A percentile compares a stretch with the other conserved stretches of the same genome.
Conservation (phyloP, 129 eudicot species). For the Calendula officinalis region DNA sequence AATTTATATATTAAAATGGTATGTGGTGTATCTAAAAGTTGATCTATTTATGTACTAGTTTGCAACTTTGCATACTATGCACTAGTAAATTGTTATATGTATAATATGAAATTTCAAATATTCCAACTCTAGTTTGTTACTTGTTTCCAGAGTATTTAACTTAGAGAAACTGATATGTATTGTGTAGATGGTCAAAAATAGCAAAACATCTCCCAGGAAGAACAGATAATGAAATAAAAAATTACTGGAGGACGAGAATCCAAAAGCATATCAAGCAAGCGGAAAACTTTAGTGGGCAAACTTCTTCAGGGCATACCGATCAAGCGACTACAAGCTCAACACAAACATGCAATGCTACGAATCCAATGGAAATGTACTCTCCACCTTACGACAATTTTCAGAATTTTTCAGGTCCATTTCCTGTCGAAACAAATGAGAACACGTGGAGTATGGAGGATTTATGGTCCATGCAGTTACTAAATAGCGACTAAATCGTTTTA, state of each 20-base stretch:
- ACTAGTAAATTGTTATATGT: no score
- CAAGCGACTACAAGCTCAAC: constrained; percentile 47
- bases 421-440: constrained; percentile 55
- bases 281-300: constrained; percentile 37
- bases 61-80: no score
- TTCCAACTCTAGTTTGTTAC: neutral
- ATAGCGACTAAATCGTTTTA: constrained; percentile 42
- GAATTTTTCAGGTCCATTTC: constrained; percentile 45
- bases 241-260: constrained; percentile 89
- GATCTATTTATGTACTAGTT: no score
- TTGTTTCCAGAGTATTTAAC: neutral
- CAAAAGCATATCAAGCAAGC: constrained; percentile 83
- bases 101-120: no score
- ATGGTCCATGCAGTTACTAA: constrained; percentile 85
- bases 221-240: constrained; percentile 91
- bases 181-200: constrained; percentile 86
- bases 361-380: constrained; percentile 52
- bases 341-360: constrained; percentile 45
- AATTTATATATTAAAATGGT: no score
- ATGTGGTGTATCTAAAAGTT: no score
- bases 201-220: constrained; percentile 94
- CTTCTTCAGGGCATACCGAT: constrained; percentile 37
- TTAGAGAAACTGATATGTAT: neutral
- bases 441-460: constrained; percentile 87
- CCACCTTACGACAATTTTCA: constrained; percentile 54